Conservation (phyloP, 2,329 filamentous ascomycete genomes). For the Diaporthe citrichinensis region DNA sequence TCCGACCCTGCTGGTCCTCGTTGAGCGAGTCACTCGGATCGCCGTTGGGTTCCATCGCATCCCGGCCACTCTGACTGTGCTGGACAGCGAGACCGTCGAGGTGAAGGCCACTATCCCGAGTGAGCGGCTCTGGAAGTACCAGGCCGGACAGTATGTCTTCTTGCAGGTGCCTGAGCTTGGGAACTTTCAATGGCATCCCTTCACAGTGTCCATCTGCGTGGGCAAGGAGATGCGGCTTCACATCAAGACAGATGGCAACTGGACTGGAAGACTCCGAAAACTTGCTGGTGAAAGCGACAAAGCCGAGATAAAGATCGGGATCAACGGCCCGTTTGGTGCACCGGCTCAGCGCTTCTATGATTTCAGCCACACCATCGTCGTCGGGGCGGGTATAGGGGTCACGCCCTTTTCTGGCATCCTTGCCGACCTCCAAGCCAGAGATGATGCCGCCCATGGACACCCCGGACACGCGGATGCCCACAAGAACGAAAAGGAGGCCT, state of each 20-base stretch:
- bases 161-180: slow-evolving; percentile 67
- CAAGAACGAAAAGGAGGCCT: neutral
- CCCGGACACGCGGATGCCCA: neutral
- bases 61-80: slow-evolving; percentile 47
- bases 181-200: slow-evolving; percentile 71
- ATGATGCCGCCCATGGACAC: slow-evolving; percentile 5
- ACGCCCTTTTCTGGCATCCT: slow-evolving; percentile 71
- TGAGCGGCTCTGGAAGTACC: slow-evolving; percentile 65
- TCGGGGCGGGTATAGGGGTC: slow-evolving; percentile 70
- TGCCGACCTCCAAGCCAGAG: slow-evolving; percentile 43
- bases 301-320: slow-evolving; percentile 56
- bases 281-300: neutral
- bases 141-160: slow-evolving; percentile 71
- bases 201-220: slow-evolving; percentile 69
- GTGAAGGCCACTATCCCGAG: slow-evolving; percentile 64
- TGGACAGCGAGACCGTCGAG: slow-evolving; percentile 67
- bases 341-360: slow-evolving; percentile 72
- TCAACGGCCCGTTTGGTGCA: slow-evolving; percentile 71
- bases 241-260: slow-evolving; percentile 72
- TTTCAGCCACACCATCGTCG: slow-evolving; percentile 68
- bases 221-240: slow-evolving; percentile 67
- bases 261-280: slow-evolving; percentile 63
- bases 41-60: slow-evolving; percentile 15
- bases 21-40: slow-evolving; percentile 64
- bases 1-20: slow-evolving; percentile 64